Percentiles rank a stretch among this genome's conserved stretches.
Evolutionary conservation across 106 monocot species (phyloP).

Genomic region (Chionographis japonica): DNA sequence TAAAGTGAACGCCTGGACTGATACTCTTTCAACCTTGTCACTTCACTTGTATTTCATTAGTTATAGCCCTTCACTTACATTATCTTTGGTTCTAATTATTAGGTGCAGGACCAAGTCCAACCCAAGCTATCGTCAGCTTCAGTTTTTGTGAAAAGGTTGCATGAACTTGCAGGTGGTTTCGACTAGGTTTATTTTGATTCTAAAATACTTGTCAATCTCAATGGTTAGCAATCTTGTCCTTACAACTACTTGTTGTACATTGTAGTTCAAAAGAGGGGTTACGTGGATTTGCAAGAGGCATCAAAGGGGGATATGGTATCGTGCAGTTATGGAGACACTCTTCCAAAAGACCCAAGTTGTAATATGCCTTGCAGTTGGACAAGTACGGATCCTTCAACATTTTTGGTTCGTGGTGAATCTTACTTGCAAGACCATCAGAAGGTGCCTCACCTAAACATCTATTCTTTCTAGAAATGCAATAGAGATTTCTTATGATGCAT

Average conservation of each 20-base stretch:
- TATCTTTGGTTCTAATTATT: neutral
- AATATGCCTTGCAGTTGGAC: constrained; percentile 66
- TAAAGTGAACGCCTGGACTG: no score
- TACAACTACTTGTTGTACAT: neutral
- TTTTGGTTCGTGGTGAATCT: constrained; percentile 79
- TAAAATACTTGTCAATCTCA: neutral
- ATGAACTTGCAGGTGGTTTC: constrained; percentile 66
- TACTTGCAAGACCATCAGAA: constrained; percentile 84
- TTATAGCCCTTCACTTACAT: neutral
- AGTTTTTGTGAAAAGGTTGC: constrained; percentile 60
- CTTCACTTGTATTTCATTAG: no score
- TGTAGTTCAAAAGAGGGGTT: constrained; percentile 77
- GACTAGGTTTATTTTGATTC: neutral
- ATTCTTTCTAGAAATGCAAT: no score
- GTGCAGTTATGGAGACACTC: constrained; percentile 77
- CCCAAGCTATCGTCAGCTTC: constrained; percentile 62
- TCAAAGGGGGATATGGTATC: constrained; percentile 17
- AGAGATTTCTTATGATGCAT: no score
- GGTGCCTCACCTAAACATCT: constrained; percentile 26
- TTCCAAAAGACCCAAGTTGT: constrained; percentile 66
- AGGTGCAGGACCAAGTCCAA: constrained; percentile 47
- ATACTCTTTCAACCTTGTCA: no score
- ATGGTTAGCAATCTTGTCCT: neutral
- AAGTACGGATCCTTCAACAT: constrained; percentile 80
- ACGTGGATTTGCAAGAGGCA: constrained; percentile 57